These are phyloP conservation scores for Podospora tetraspora DNA, from an alignment of 495 filamentous ascomycete species.

Conservation along the genomic window DNA sequence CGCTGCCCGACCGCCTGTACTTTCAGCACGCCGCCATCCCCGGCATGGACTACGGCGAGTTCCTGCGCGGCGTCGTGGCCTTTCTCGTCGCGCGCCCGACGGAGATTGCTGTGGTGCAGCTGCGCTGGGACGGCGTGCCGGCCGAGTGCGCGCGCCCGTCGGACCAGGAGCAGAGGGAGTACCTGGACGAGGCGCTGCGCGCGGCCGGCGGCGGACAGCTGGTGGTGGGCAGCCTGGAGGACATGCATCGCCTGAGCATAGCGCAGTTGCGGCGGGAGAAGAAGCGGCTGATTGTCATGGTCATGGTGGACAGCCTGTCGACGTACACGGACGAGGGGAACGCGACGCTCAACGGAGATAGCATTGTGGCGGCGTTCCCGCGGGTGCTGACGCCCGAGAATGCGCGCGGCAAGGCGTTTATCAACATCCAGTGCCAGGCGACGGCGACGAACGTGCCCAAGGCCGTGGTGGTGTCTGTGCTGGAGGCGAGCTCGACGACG, in stretches of 20 bases:
- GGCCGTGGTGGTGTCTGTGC: slow-evolving; percentile 42
- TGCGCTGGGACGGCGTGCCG: slow-evolving; percentile 51
- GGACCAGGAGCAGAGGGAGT: slow-evolving; percentile 38
- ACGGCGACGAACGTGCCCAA: slow-evolving; percentile 48
- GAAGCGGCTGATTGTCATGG: slow-evolving; percentile 46
- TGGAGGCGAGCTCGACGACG: slow-evolving; percentile 38
- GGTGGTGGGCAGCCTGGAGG: slow-evolving; percentile 30
- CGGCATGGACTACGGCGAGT: slow-evolving; percentile 47
- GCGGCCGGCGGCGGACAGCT: slow-evolving; percentile 25
- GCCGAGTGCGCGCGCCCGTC: slow-evolving; percentile 40
- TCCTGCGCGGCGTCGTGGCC: slow-evolving; percentile 39
- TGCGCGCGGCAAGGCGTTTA: slow-evolving; percentile 37
- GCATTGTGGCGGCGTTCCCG: slow-evolving; percentile 42
- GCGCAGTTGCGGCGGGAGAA: slow-evolving; percentile 34
- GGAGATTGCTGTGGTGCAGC: slow-evolving; percentile 49
- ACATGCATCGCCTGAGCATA: slow-evolving; percentile 36
- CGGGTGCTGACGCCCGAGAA: slow-evolving; percentile 32
- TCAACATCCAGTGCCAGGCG: slow-evolving; percentile 51
- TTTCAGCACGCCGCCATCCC: slow-evolving; percentile 53
- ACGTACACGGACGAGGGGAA: slow-evolving; percentile 50
- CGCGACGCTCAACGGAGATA: slow-evolving; percentile 44
- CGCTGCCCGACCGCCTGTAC: slow-evolving; percentile 44
- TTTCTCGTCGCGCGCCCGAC: slow-evolving; percentile 42
- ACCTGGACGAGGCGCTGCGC: slow-evolving; percentile 36
- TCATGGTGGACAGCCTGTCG: slow-evolving; percentile 40